A percentile compares a stretch with the other conserved stretches of the same genome.
Conservation (phyloP, 176 grass and related monocot genomes). For the Coix lacrymajobi region DNA sequence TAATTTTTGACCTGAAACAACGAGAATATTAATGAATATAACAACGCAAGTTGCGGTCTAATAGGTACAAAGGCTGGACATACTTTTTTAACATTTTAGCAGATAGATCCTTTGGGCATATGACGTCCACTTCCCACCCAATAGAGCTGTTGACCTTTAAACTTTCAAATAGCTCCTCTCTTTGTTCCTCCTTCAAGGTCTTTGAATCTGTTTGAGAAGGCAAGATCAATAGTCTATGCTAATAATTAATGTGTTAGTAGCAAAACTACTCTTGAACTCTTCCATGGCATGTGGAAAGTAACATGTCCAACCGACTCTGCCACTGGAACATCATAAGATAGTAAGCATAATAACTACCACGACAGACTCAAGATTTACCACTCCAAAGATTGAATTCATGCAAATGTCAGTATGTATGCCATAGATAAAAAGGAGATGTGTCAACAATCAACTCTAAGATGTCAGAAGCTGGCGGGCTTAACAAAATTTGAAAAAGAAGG, state of each 20-base stretch:
- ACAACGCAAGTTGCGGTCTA: neutral
- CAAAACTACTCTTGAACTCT: neutral
- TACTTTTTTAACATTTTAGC: slow-evolving; percentile 91
- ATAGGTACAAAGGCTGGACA: neutral
- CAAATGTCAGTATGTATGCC: neutral
- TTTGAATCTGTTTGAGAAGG: slow-evolving; percentile 65
- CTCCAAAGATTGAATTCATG: neutral
- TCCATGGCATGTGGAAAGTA: neutral
- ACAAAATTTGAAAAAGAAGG: neutral
- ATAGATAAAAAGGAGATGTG: neutral
- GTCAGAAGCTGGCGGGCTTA: neutral
- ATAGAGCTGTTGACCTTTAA: slow-evolving; percentile 62
- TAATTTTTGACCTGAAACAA: slow-evolving; percentile 72
- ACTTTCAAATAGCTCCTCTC: slow-evolving; percentile 83
- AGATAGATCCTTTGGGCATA: slow-evolving; percentile 87
- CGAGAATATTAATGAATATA: neutral
- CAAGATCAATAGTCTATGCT: neutral
- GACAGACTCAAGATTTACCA: neutral
- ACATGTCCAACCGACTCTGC: neutral
- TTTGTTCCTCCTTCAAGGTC: slow-evolving; percentile 93
- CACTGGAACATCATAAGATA: neutral
- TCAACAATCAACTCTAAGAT: neutral
- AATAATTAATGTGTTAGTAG: neutral
- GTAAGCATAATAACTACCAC: neutral
- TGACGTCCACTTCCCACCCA: slow-evolving; percentile 91